phyloP scores from a whole-genome alignment of 2,329 filamentous ascomycete species.

The Ophiostoma tasmaniense region DNA sequence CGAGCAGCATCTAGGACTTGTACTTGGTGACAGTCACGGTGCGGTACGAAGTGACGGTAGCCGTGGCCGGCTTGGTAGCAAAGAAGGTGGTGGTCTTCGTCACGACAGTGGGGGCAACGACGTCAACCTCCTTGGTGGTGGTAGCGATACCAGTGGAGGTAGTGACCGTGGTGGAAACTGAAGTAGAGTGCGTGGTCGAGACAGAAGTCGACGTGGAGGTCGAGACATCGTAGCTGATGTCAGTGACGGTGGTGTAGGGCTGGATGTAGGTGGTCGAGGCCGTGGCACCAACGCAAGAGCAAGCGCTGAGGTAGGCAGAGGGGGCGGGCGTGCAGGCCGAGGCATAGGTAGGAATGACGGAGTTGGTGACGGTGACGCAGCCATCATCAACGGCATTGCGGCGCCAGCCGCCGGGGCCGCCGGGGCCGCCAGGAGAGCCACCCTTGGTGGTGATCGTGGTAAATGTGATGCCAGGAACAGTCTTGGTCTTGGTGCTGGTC shows the following conservation, averaged over 20 bases:
- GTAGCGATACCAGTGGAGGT: not conserved
- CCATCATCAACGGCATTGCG: not conserved
- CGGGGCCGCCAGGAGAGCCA: not conserved
- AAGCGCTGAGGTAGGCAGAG: constrained; percentile 7
- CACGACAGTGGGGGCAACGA: not conserved
- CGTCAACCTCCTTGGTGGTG: not conserved
- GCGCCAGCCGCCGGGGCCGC: not conserved
- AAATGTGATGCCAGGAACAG: not conserved
- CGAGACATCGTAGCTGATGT: not conserved
- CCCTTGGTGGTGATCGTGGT: not conserved
- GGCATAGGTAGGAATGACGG: constrained; percentile 3
- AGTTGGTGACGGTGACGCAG: not conserved
- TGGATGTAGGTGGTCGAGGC: not conserved
- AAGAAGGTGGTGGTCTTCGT: not conserved
- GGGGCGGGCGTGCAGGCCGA: not conserved
- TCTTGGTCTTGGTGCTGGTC: constrained; percentile 10
- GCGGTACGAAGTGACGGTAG: not conserved
- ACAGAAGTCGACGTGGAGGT: not conserved
- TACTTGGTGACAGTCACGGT: not conserved
- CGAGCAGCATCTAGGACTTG: not conserved
- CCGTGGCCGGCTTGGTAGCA: not conserved
- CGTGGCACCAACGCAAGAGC: constrained; percentile 5
- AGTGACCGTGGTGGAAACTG: not conserved
- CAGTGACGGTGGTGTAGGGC: constrained; percentile 1
- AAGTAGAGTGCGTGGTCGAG: not conserved